These are phyloP conservation scores for Lactarius indigo DNA, from an alignment of 768 basidiomycete genomes.

Conservation along the genomic window DNA sequence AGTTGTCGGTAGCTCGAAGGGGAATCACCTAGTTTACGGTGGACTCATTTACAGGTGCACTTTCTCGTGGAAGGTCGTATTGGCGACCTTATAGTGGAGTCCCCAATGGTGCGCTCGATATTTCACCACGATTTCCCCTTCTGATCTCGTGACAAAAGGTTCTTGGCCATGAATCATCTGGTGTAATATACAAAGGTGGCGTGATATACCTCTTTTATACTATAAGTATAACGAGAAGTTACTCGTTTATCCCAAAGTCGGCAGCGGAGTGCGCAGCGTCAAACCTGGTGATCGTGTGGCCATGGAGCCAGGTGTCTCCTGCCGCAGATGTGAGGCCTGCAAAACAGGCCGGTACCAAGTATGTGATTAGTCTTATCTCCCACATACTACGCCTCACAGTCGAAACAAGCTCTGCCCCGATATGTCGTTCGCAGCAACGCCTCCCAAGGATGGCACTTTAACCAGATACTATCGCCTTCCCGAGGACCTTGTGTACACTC, in stretches of 20 bases:
- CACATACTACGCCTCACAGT: not conserved
- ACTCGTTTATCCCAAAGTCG: constrained; percentile 45
- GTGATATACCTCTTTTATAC: not conserved
- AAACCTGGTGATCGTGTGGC: constrained; percentile 86
- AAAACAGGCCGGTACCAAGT: constrained; percentile 84
- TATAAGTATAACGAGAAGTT: not conserved
- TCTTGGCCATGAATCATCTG: constrained; percentile 91
- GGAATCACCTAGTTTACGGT: constrained; percentile 15
- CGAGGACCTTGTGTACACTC: constrained; percentile 75
- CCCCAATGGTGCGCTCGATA: constrained; percentile 60
- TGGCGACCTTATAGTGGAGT: constrained; percentile 73
- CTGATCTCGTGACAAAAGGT: constrained; percentile 46
- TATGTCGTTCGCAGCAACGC: constrained; percentile 88
- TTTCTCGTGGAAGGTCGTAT: constrained; percentile 77
- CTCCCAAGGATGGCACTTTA: constrained; percentile 90
- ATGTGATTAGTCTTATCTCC: constrained; percentile 20
- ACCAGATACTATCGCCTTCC: constrained; percentile 83
- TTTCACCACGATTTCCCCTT: constrained; percentile 6
- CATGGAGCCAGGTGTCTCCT: constrained; percentile 87
- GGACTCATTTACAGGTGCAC: constrained; percentile 51
- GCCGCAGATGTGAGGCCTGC: constrained; percentile 79
- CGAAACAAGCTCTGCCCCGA: constrained; percentile 74
- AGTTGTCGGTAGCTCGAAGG: constrained; percentile 23
- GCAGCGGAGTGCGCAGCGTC: constrained; percentile 68
- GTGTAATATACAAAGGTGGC: constrained; percentile 65